These are phyloP conservation scores for Aulographum hederae DNA, from an alignment of 2,329 filamentous ascomycete species.

Conservation along the genomic window DNA sequence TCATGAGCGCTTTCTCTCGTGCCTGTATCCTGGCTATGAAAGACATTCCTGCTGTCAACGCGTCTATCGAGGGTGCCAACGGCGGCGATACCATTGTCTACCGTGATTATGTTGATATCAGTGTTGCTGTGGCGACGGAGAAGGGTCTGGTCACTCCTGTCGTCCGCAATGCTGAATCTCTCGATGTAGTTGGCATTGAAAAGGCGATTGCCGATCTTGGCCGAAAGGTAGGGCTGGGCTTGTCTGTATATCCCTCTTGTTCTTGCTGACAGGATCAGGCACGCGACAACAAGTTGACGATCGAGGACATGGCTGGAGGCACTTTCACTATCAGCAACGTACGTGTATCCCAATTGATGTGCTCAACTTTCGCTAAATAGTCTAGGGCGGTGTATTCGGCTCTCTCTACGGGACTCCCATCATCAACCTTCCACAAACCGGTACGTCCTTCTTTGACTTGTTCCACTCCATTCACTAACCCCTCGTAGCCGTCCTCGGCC, in stretches of 20 bases:
- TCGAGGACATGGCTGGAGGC: constrained; percentile 97
- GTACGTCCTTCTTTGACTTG: not conserved
- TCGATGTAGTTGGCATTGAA: constrained; percentile 83
- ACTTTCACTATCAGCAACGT: constrained; percentile 96
- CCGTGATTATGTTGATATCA: constrained; percentile 94
- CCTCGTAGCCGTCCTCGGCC: constrained; percentile 8
- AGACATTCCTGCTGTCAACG: constrained; percentile 87
- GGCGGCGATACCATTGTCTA: constrained; percentile 97
- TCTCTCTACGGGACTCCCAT: constrained; percentile 96
- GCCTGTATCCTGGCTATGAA: constrained; percentile 84
- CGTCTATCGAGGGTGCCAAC: constrained; percentile 88
- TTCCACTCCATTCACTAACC: not conserved
- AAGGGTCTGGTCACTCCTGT: constrained; percentile 95
- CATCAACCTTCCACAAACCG: constrained; percentile 89
- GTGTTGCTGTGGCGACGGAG: constrained; percentile 89
- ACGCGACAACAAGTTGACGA: constrained; percentile 87
- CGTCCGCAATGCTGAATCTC: constrained; percentile 75
- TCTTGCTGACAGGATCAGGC: constrained; percentile 46
- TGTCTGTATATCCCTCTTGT: constrained; percentile 17
- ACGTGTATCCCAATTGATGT: constrained; percentile 7
- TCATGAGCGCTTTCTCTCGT: constrained; percentile 94
- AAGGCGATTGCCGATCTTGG: constrained; percentile 81
- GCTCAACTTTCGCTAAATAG: not conserved
- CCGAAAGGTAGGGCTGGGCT: no score
- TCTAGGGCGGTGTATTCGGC: constrained; percentile 72